Evolutionary conservation across 1,139 yeast genomes (phyloP).

Genomic region (Suhomyces kunorum): DNA sequence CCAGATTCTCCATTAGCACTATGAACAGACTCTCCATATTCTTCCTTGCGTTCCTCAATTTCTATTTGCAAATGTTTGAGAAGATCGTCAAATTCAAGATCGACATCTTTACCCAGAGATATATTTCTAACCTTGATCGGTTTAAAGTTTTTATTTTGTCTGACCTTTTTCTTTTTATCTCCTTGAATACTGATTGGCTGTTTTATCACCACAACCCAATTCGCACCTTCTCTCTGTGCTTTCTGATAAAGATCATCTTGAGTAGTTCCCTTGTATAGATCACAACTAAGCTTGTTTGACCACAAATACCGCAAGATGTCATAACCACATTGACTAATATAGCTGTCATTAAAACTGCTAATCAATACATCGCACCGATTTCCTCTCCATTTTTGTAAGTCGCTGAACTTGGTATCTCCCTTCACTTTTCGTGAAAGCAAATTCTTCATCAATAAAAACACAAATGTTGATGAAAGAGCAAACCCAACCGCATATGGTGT

Average conservation of each 20-base stretch:
- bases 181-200: conserved; percentile 41
- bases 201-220: conserved; percentile 73
- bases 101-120: conserved; percentile 60
- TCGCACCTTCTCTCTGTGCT: conserved; percentile 70
- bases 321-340: conserved; percentile 59
- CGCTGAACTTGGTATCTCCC: conserved; percentile 10
- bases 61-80: conserved; percentile 50
- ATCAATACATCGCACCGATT: conserved; percentile 78
- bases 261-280: conserved; percentile 52
- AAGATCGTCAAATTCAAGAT: conserved; percentile 69
- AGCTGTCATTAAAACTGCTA: conserved; percentile 59
- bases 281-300: conserved; percentile 72
- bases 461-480: conserved; percentile 50
- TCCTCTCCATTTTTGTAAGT: conserved; percentile 29
- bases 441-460: conserved; percentile 47
- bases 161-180: conserved; percentile 44
- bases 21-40: neutral
- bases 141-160: conserved; percentile 46
- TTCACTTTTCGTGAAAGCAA: conserved; percentile 23
- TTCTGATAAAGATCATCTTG: conserved; percentile 69
- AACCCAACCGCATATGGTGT: conserved; percentile 78
- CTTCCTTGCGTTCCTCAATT: conserved; percentile 24
- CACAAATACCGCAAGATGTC: conserved; percentile 66
- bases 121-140: conserved; percentile 73
- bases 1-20: neutral